Base-by-base conservation (phyloP, 192 early-diverging fungal species). In the Rhizophagus sp. region DNA sequence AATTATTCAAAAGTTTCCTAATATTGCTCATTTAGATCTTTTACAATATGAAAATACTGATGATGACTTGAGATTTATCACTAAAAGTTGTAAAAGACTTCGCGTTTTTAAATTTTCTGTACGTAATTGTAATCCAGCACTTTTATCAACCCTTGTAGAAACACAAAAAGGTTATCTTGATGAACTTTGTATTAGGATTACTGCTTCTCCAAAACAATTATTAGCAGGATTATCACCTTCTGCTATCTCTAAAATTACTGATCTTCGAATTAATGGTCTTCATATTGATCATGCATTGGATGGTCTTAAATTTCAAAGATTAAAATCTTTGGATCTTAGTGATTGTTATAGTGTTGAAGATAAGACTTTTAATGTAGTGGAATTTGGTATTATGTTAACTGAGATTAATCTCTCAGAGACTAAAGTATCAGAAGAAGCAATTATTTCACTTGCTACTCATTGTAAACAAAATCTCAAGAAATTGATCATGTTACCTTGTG, bases 341-440 rank as follows among this genome's bases (percentile, higher is more conserved):
- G 73, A 75, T 34, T 75, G 73, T 57, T 27, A 61, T 34, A 62
- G 73, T 25, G 50, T 75, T 8, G 57, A 61, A 27, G 73, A 75
- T 19, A 75, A 50, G 22, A 75, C 73, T 1, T 75, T 75, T n/a
- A 62, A 75, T 61, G 22, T 49, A 15, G 49, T 75, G 17, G 30
- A 61, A 57, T 75, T 75, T 75, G 73, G 73, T 11, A 47, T 62
- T 13, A 75, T 75, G 73, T 41, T 75, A 61, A 61, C 73, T 24
- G 73, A 75, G 6, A 36, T 75, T 34, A 75, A 75, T 33, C 50
- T 75, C 13, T 75, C 73, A 17, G 73, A 75, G 15, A 75, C 73
- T 19, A 75, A 75, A 30, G 73, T 75, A 30, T 61, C 73, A 2
- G 73, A 75, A 4, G 73, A 75, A 75, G 73, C 73, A 17, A 75